These are phyloP conservation scores for Ophiocytium majus DNA, from an alignment of 352 stramenopile species.

Conservation along the genomic window DNA sequence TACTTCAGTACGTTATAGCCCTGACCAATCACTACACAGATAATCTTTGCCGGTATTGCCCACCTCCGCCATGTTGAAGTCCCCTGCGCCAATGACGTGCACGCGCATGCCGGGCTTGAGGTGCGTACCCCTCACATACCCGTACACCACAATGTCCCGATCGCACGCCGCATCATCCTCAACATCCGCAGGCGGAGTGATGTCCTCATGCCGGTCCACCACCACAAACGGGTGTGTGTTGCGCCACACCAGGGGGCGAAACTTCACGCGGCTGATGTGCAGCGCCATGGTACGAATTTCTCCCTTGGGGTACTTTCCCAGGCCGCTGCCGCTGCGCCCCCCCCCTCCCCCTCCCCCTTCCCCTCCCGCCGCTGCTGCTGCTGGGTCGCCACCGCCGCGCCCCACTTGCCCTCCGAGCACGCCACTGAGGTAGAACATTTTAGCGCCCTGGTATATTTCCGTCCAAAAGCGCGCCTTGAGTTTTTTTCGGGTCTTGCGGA, in stretches of 20 bases:
- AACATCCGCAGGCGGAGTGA: constrained; percentile 77
- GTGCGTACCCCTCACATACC: constrained; percentile 96
- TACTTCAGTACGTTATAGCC: too few species aligned
- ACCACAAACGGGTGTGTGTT: constrained; percentile 99
- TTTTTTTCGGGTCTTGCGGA: constrained; percentile 96
- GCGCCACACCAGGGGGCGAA: constrained; percentile 94
- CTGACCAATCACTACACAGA: too few species aligned
- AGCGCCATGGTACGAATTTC: constrained; percentile 92
- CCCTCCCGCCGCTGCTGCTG: too few species aligned
- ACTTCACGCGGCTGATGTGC: constrained; percentile 94
- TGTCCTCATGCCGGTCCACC: constrained; percentile 92
- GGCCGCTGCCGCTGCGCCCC: neutral
- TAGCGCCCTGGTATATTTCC: constrained; percentile 89
- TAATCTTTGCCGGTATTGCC: too few species aligned
- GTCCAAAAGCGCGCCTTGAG: constrained; percentile 91
- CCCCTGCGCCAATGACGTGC: constrained; percentile 95
- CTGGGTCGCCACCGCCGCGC: neutral
- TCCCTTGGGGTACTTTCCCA: constrained; percentile 98
- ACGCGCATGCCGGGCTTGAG: constrained; percentile 92
- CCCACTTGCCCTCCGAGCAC: constrained; percentile 70
- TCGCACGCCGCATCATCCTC: constrained; percentile 85
- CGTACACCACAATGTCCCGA: constrained; percentile 92
- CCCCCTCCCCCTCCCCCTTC: neutral
- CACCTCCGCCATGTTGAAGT: constrained; percentile 92
- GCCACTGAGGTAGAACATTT: constrained; percentile 95